A percentile compares a stretch with the other conserved stretches of the same genome.
Evolutionary conservation across 2,329 filamentous ascomycete species (phyloP).

Genomic region (Arthrinium phaeospermum): DNA sequence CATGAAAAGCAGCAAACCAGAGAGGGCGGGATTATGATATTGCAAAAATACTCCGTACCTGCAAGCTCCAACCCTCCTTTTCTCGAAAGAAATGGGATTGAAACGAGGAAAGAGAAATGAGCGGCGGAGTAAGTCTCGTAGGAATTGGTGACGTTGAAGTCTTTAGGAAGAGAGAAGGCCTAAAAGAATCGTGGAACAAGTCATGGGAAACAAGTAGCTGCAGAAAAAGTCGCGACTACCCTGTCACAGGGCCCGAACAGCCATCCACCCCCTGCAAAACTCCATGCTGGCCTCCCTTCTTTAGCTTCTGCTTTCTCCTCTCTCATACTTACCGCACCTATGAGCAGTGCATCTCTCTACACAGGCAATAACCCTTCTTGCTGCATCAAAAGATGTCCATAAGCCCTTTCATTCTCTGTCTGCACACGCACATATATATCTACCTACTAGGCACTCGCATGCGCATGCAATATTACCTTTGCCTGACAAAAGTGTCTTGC

Average conservation of each 20-base stretch:
- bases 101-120: constrained; percentile 46
- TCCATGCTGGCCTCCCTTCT: constrained; percentile 2
- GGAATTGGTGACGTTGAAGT: constrained; percentile 22
- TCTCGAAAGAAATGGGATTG: constrained; percentile 28
- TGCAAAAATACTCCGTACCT: constrained; percentile 19
- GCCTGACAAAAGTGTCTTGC: not conserved
- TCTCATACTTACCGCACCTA: constrained; percentile 7
- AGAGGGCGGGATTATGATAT: constrained; percentile 23
- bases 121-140: constrained; percentile 55
- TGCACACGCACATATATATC: not conserved
- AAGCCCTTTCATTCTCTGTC: not conserved
- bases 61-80: constrained; percentile 33
- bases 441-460: not conserved
- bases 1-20: constrained; percentile 10
- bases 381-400: not conserved
- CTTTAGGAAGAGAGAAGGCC: constrained; percentile 22
- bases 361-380: not conserved
- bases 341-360: constrained; percentile 7
- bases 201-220: constrained; percentile 8
- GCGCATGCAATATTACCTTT: not conserved
- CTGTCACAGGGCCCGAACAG: constrained; percentile 10
- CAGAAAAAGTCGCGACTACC: constrained; percentile 18
- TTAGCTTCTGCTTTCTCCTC: not conserved
- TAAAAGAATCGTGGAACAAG: constrained; percentile 12
- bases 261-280: constrained; percentile 9